Evolutionary conservation across 441 rosid genomes (phyloP), one percentile per base, ranked within the genome.

Genomic region (Mallotus repandus): DNA sequence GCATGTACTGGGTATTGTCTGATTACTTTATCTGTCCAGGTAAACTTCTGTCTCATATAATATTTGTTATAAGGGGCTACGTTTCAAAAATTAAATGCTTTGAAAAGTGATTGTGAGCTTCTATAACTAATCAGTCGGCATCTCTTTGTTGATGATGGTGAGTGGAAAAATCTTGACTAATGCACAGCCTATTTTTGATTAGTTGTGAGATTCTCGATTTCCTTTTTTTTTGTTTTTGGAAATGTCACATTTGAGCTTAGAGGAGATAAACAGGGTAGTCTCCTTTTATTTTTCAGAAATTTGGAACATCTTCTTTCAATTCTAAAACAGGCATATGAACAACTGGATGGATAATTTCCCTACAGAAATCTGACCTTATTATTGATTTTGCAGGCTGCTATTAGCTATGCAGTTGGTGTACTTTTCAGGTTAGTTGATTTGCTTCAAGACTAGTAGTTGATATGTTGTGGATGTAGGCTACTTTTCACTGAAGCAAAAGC

Each of bases 1-100:
- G 92, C 89, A 3, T 89, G 99, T 74, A 81, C 86, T 25, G 98
- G 91, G 29, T 95, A 91, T 75, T 91, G 99, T 83, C 85, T 89
- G 79, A 45, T 90, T 77, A 85, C 84, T 68, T 79, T 95, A 50
- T 91, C 96, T 49, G 41, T 83, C 55, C 92, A 89, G 94, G 98
- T 92, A 81, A 78, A 66, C 7, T 53, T 67, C n/a, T n/a, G 49
- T 48, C 15, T 43, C 6, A 14, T 22, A 55, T 25, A n/a, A 32
- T 21, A 16, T 16, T 45, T 22, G 21, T 18, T 16, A 9, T 25
- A 50, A 46, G 22, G 48, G 54, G 38, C 14, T 10, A 43, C 0
- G 9, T 29, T n/a, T 52, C 5, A 15, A 57, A 57, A 45, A 16
- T 32, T 32, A 15, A 49, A 15, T 50, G 16, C 18, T 38, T 43